These are phyloP conservation scores for Cladosporium velox DNA, from an alignment of 2,329 filamentous ascomycete species.

Conservation along the genomic window DNA sequence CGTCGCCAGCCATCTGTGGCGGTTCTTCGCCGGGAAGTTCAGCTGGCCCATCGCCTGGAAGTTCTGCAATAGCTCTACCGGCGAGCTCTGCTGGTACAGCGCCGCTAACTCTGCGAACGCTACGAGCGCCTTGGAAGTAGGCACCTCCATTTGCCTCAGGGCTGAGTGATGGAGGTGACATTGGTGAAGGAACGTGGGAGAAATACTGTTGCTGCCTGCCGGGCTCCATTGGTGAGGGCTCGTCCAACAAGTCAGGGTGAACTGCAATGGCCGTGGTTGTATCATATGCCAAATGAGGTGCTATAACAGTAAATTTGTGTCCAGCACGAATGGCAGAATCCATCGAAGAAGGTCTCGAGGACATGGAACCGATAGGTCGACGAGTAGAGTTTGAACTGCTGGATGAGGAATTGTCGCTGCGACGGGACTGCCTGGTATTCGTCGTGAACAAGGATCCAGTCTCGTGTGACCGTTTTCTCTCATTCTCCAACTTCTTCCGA, in stretches of 20 bases:
- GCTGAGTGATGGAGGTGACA: background rate
- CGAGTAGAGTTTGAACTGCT: conserved; percentile 14
- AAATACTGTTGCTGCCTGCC: background rate
- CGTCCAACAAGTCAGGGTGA: background rate
- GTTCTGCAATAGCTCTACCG: conserved; percentile 17
- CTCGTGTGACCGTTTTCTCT: conserved; percentile 5
- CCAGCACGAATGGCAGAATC: background rate
- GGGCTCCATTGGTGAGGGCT: conserved; percentile 1
- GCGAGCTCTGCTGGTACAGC: conserved; percentile 17
- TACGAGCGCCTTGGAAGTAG: background rate
- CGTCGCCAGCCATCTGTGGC: conserved; percentile 18
- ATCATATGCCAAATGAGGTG: conserved; percentile 1
- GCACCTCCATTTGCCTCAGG: background rate
- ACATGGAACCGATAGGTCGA: conserved; percentile 17
- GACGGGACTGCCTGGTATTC: background rate
- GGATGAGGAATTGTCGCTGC: conserved; percentile 14
- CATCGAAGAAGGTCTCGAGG: conserved; percentile 16
- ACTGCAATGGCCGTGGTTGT: conserved; percentile 9
- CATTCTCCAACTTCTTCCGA: conserved; percentile 5
- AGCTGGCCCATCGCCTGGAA: conserved; percentile 13
- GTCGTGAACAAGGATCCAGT: conserved; percentile 9
- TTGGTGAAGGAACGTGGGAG: background rate
- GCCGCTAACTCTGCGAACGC: conserved; percentile 6
- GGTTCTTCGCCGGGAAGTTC: conserved; percentile 15
- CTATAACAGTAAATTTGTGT: conserved; percentile 10